A percentile compares a stretch with the other conserved stretches of the same genome.
Conservation (phyloP, 192 early-diverging fungal genomes). For the Gorgonomyces haynaldii region DNA sequence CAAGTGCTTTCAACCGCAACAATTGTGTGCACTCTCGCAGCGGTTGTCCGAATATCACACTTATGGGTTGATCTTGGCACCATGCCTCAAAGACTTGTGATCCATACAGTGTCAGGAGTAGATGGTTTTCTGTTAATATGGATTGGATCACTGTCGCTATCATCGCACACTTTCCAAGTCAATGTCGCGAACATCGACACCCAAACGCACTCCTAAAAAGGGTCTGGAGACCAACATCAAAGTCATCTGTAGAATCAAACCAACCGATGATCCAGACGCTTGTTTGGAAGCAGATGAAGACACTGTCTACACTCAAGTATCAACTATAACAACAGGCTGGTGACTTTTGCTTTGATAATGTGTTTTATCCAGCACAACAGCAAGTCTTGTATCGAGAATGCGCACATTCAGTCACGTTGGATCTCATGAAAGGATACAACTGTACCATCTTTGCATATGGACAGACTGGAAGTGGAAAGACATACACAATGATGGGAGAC, state of each 20-base stretch:
- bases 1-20: too few relatives aligned
- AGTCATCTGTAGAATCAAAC: slow-evolving; percentile 95
- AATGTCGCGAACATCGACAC: too few relatives aligned
- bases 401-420: slow-evolving; percentile 56
- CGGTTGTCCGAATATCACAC: too few relatives aligned
- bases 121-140: too few relatives aligned
- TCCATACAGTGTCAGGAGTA: too few relatives aligned
- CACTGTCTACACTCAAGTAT: neutral
- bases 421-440: slow-evolving; percentile 94
- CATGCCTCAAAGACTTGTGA: too few relatives aligned
- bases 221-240: slow-evolving; percentile 66
- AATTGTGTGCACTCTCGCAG: too few relatives aligned
- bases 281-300: slow-evolving; percentile 48
- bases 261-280: slow-evolving; percentile 68
- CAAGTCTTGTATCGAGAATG: slow-evolving; percentile 31
- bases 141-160: too few relatives aligned
- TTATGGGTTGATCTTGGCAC: too few relatives aligned
- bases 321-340: slow-evolving; percentile 2
- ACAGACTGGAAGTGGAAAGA: slow-evolving; percentile 95
- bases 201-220: too few relatives aligned
- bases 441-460: slow-evolving; percentile 99
- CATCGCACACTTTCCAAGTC: too few relatives aligned
- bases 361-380: neutral
- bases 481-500: slow-evolving; percentile 65
- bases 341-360: slow-evolving; percentile 6